Evolutionary conservation across 176 grass and related monocot genomes (phyloP), one percentile per base, ranked within the genome.

Genomic region (Alloteropsis semialata): DNA sequence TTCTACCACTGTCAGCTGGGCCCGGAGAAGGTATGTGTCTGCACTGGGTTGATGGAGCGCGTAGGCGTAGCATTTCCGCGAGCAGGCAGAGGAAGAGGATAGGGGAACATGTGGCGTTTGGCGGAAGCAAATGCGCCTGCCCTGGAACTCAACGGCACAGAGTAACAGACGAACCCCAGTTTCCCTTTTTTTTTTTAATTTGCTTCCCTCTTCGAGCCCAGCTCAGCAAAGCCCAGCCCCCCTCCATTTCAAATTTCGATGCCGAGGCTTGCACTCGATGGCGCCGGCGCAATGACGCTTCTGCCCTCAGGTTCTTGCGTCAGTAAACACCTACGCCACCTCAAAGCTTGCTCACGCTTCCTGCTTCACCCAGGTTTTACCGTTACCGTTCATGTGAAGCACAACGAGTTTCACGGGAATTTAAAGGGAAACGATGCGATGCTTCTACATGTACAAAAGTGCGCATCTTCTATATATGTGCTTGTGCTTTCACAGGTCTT

Each of bases 51-150:
- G 13, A 37, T 2, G 1, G 1, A 8, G 0, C 0, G 33, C 14
- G 65, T 82, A 0, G 8, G 6, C 28, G 54, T 36, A 74, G 69
- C 69, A 0, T 5, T n/a, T 3, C 34, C 3, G 34, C n/a, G n/a
- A n/a, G n/a, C n/a, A n/a, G n/a, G 0, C 0, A 0, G 6, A 0
- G 0, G 6, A 2, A 0, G 68, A 16, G 29, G 55, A 37, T 37
- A 4, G 12, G 61, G 13, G 32, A 33, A 38, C 32, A 19, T 10
- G 65, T 74, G 81, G 69, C 81, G 81, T 41, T 48, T n/a, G 27
- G 21, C 27, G 27, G 67, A 61, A 46, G 80, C 61, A 64, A 64
- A 36, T 64, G 61, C 59, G 57, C 49, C 50, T 53, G 50, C 50
- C 50, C 17, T 21, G 50, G 18, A 53, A 21, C 50, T 21, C 50